Percentiles rank a stretch among this genome's conserved stretches.
These are phyloP conservation scores for Karstenula rhodostoma DNA, from an alignment of 2,329 filamentous ascomycete species.

Conservation along the genomic window DNA sequence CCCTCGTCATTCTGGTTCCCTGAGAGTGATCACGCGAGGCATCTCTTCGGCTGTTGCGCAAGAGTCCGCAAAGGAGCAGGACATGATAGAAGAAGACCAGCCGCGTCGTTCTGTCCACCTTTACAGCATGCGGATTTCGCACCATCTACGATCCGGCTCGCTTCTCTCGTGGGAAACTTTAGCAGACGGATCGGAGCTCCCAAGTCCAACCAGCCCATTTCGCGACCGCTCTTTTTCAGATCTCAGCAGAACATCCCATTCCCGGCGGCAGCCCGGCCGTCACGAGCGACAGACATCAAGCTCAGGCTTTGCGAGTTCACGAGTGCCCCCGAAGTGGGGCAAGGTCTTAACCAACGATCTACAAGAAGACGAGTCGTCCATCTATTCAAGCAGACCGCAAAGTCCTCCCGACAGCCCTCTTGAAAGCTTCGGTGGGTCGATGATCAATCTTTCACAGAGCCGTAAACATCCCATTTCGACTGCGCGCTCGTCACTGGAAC, in stretches of 20 bases:
- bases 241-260: slow-evolving; percentile 26
- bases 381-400: slow-evolving; percentile 51
- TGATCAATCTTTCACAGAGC: slow-evolving; percentile 27
- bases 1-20: slow-evolving; percentile 27
- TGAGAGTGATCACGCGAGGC: slow-evolving; percentile 20
- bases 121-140: slow-evolving; percentile 55
- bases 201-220: slow-evolving; percentile 22
- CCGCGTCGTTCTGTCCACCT: slow-evolving; percentile 50
- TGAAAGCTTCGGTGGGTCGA: slow-evolving; percentile 35
- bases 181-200: slow-evolving; percentile 30
- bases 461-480: slow-evolving; percentile 20
- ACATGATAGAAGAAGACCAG: slow-evolving; percentile 26
- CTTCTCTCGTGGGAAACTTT: slow-evolving; percentile 48
- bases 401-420: slow-evolving; percentile 38
- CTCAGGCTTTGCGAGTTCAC: slow-evolving; percentile 47
- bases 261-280: slow-evolving; percentile 21
- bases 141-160: slow-evolving; percentile 55
- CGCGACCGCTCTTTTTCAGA: slow-evolving; percentile 31
- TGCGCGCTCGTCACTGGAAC: slow-evolving; percentile 18
- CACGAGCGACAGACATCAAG: slow-evolving; percentile 45
- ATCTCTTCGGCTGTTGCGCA: slow-evolving; percentile 11
- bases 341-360: slow-evolving; percentile 34
- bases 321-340: slow-evolving; percentile 50
- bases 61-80: slow-evolving; percentile 1
- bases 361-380: slow-evolving; percentile 41